Base-by-base conservation (phyloP, 2,329 filamentous ascomycete genomes). In the Malbranchea cinnamomea region DNA sequence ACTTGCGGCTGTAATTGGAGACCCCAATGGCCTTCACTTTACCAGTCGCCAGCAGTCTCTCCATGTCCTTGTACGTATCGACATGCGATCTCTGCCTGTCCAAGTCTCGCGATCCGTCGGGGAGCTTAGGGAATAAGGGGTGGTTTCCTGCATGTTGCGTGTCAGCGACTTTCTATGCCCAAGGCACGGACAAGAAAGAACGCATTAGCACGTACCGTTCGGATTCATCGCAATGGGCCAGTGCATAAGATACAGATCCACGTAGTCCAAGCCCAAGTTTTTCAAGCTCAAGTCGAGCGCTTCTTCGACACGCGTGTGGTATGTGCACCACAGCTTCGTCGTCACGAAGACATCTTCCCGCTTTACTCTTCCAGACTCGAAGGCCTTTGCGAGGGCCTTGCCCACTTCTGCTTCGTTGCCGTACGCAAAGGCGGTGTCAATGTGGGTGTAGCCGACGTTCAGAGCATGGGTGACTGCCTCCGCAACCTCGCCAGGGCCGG, bases 311-410 rank as follows among this genome's bases (percentile, higher is more conserved):
- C 74, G 65, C 17, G 69, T 71, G 53, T 78, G 75, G 60, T 79
- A 85, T 29, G 78, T 82, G 47, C 74, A 77, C 79, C 82, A 91
- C 21, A 85, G 68, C 66, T 92, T 91, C 46, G 75, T 82, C 32
- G 81, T 79, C 35, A 91, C 71, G 57, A 89, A 91, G 37, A 91
- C 58, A 34, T 91, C 79, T 50, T 78, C 70, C 37, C 82, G 70
- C 65, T 76, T 78, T 44, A 79, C 61, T 37, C 69, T 62, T 14
- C 80, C 80, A 4, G 71, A 59, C 15, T 60, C 63, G 46, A 87
- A 72, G 17, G 78, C 81, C 33, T 79, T 74, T 49, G 73, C 71
- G 31, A 92, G 67, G 6, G 78, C 83, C 48, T 74, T 61, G 39
- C 83, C 83, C 10, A 91, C 82, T 53, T 87, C 80, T 27, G 77